These are phyloP conservation scores for Fusarium sp. DNA, from an alignment of 2,329 filamentous ascomycete species.

Conservation along the genomic window DNA sequence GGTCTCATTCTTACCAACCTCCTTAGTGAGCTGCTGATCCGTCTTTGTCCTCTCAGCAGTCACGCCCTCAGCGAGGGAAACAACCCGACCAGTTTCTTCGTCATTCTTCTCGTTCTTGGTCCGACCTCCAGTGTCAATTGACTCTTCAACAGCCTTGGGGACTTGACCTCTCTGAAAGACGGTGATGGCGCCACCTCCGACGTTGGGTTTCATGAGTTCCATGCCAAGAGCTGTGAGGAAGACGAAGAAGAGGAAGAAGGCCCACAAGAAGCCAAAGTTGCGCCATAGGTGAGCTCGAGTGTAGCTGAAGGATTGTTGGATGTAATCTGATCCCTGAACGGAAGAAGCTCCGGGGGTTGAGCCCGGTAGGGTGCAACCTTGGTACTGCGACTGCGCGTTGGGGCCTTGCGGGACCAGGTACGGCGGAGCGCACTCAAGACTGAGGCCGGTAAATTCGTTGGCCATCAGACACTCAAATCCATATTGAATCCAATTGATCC, in stretches of 20 bases:
- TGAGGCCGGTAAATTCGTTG: constrained; percentile 70
- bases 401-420: constrained; percentile 67
- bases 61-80: constrained; percentile 43
- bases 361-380: constrained; percentile 65
- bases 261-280: constrained; percentile 83
- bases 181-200: constrained; percentile 69
- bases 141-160: constrained; percentile 67
- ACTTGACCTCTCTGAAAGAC: constrained; percentile 74
- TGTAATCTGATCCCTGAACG: constrained; percentile 68
- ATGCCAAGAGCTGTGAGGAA: constrained; percentile 76
- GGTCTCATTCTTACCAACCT: constrained; percentile 71
- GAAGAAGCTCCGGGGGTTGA: constrained; percentile 58
- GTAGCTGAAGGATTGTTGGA: constrained; percentile 67
- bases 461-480: constrained; percentile 75
- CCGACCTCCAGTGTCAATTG: constrained; percentile 64
- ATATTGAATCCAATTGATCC: constrained; percentile 77
- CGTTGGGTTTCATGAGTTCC: constrained; percentile 73
- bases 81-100: constrained; percentile 56
- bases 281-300: constrained; percentile 73
- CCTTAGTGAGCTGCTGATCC: constrained; percentile 45
- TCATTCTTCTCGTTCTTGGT: constrained; percentile 57
- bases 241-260: constrained; percentile 81
- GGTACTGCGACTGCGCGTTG: constrained; percentile 50
- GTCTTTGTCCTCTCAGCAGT: constrained; percentile 42
- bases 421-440: constrained; percentile 68